Conservation (phyloP, 192 early-diverging fungal species). For the Backusella macrospora region DNA sequence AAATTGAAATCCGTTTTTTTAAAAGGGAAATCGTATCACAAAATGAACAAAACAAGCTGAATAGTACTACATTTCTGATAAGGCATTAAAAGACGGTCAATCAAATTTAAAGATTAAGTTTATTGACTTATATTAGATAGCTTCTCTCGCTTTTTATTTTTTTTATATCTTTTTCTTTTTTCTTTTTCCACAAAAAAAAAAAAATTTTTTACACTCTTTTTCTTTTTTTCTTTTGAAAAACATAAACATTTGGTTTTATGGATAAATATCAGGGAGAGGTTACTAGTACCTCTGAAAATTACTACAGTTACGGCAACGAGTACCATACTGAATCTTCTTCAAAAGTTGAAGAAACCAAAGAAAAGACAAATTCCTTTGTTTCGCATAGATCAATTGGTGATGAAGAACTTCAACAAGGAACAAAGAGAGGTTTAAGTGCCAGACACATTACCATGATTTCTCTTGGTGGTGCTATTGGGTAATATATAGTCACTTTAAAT, state of each 20-base stretch:
- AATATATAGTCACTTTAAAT: background rate
- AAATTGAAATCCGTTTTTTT: background rate
- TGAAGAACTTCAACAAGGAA: constrained; percentile 19
- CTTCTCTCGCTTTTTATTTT: background rate
- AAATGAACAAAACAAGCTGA: background rate
- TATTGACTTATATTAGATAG: constrained; percentile 2
- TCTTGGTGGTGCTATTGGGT: constrained; percentile 40
- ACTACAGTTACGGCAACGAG: background rate
- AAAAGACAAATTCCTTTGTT: background rate
- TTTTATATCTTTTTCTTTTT: background rate
- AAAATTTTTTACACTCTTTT: background rate
- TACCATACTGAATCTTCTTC: constrained; percentile 8
- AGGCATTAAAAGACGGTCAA: background rate
- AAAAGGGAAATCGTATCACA: background rate
- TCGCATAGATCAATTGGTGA: background rate
- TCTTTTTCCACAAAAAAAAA: background rate
- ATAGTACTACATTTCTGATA: constrained; percentile 11
- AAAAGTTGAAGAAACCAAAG: background rate
- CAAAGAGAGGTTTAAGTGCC: constrained; percentile 29
- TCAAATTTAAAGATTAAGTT: constrained; percentile 8
- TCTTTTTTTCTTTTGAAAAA: constrained; percentile 7
- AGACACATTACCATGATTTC: constrained; percentile 41
- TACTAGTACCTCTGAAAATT: background rate
- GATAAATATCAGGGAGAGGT: constrained; percentile 16
- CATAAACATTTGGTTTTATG: background rate